Conservation (phyloP, 2,329 filamentous ascomycete species). For the Pseudocercospora cruenta region DNA sequence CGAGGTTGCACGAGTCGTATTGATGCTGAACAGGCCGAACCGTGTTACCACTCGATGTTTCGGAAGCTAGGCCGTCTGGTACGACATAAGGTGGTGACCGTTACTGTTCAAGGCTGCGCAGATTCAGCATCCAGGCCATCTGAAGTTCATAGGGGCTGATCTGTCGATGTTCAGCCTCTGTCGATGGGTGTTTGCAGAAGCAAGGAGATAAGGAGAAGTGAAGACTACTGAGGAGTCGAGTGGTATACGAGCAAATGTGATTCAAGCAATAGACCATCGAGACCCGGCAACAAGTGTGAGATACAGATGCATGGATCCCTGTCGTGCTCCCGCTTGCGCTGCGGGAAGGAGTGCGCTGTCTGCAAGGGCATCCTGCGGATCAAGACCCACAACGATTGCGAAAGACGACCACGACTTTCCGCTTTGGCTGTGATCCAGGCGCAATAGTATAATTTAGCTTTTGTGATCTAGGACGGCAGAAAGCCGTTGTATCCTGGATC, state of each 20-base stretch:
- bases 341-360: conserved; percentile 2
- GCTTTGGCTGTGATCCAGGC: conserved; percentile 5
- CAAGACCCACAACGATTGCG: conserved; percentile 5
- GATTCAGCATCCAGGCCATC: too few species aligned
- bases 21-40: neutral
- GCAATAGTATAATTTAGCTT: conserved; percentile 7
- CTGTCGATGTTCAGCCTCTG: neutral
- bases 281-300: conserved; percentile 11
- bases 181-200: neutral
- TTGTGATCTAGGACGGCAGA: conserved; percentile 3
- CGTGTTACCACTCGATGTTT: conserved; percentile 8
- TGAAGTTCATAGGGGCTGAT: too few species aligned
- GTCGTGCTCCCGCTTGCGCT: conserved; percentile 12
- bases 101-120: neutral
- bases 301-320: conserved; percentile 13
- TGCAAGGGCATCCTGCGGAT: conserved; percentile 18
- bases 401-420: conserved; percentile 14
- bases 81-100: neutral
- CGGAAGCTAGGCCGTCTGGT: neutral
- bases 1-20: conserved; percentile 1
- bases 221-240: neutral
- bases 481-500: neutral
- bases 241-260: conserved; percentile 3
- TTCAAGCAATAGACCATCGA: neutral
- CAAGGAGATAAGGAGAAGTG: neutral